Percentiles rank a stretch among this genome's conserved stretches.
Evolutionary conservation across 768 basidiomycete species (phyloP).

Genomic region (Leccinum variicolor): DNA sequence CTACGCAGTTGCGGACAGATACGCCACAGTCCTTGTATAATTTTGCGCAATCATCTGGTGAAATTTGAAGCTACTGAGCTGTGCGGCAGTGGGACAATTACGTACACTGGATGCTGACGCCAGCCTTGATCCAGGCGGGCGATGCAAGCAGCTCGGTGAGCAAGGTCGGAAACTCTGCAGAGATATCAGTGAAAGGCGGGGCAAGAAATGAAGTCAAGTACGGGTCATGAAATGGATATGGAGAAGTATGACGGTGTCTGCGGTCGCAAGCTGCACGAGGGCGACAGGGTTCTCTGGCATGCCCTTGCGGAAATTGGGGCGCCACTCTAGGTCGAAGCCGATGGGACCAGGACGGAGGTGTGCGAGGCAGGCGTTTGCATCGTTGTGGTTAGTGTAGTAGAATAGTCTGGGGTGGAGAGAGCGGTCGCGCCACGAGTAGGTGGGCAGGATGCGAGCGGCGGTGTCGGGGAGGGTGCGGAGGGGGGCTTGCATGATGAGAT

Average conservation of each 20-base stretch:
- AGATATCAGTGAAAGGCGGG: constrained; percentile 4
- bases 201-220: constrained; percentile 10
- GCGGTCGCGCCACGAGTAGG: constrained; percentile 22
- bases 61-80: background rate
- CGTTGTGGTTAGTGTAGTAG: constrained; percentile 34
- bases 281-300: constrained; percentile 62
- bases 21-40: constrained; percentile 46
- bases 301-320: constrained; percentile 55
- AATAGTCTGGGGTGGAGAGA: constrained; percentile 18
- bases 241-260: constrained; percentile 53
- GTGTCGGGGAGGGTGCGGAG: background rate
- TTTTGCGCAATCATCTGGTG: constrained; percentile 65
- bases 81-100: background rate
- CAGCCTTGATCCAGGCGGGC: constrained; percentile 57
- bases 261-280: constrained; percentile 67
- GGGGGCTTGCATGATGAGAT: constrained; percentile 5
- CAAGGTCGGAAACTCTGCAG: constrained; percentile 49
- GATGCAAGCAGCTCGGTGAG: constrained; percentile 53
- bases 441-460: constrained; percentile 3
- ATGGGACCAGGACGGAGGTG: constrained; percentile 27
- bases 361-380: constrained; percentile 21
- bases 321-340: constrained; percentile 84
- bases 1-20: constrained; percentile 52
- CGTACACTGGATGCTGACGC: constrained; percentile 71
- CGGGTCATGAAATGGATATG: constrained; percentile 62